These are phyloP conservation scores for Adansonia madagascariensis DNA, from an alignment of 441 rosid genomes.

Conservation along the genomic window DNA sequence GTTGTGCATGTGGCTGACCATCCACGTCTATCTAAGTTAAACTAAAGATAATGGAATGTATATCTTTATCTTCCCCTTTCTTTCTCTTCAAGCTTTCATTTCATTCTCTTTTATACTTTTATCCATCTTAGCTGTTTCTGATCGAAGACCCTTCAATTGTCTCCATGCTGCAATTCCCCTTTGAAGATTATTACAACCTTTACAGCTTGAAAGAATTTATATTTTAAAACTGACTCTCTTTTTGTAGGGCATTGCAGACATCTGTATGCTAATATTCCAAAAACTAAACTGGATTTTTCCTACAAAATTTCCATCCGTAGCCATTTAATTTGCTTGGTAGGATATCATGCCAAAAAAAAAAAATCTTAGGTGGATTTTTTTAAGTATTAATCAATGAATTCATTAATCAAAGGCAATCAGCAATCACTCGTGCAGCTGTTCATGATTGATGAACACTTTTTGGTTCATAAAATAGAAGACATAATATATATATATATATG, in stretches of 20 bases:
- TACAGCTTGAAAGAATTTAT: constrained; percentile 33
- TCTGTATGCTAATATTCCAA: background rate
- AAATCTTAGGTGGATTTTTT: background rate
- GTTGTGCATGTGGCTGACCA: constrained; percentile 19
- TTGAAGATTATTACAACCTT: constrained; percentile 28
- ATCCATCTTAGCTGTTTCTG: constrained; percentile 16
- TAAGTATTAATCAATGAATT: constrained; percentile 16
- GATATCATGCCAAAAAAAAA: background rate
- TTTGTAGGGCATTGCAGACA: constrained; percentile 15
- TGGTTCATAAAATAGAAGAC: constrained; percentile 9
- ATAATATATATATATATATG: background rate
- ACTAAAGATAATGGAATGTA: background rate
- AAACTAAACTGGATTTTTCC: constrained; percentile 9
- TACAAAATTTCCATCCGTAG: constrained; percentile 5
- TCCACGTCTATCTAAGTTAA: background rate
- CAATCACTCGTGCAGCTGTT: constrained; percentile 24
- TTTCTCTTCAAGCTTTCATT: constrained; percentile 12
- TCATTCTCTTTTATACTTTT: constrained; percentile 10
- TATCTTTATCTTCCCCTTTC: background rate
- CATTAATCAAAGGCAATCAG: constrained; percentile 6
- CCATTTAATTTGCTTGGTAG: background rate
- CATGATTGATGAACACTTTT: constrained; percentile 9
- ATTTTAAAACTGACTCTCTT: background rate
- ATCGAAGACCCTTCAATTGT: constrained; percentile 20
- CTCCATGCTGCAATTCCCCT: constrained; percentile 20